Evolutionary conservation across 805 yeast species (phyloP).

Genomic region (Yarrowia osloensis): DNA sequence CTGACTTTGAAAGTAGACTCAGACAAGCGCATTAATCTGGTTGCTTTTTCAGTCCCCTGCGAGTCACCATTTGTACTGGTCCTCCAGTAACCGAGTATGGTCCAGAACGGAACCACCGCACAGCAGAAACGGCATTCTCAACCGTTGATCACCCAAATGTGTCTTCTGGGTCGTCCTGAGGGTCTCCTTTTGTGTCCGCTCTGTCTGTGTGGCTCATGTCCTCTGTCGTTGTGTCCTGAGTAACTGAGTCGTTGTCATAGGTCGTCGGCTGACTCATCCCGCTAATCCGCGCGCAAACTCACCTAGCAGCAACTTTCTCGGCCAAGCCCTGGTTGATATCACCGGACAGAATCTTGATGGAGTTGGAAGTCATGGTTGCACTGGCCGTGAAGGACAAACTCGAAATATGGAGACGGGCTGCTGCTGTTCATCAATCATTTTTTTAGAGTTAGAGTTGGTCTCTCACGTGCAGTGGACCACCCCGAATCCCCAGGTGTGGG

Average conservation of each 20-base stretch:
- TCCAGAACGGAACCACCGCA: too few species aligned
- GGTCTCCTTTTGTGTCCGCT: not conserved
- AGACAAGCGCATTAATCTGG: too few species aligned
- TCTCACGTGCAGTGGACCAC: conserved; percentile 10
- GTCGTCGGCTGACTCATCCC: not conserved
- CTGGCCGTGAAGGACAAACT: conserved; percentile 27
- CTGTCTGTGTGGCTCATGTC: not conserved
- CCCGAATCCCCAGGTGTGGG: not conserved
- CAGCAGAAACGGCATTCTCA: too few species aligned
- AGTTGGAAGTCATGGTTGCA: conserved; percentile 46
- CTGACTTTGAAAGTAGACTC: too few species aligned
- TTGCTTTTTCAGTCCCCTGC: too few species aligned
- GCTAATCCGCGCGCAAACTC: not conserved
- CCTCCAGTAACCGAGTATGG: too few species aligned
- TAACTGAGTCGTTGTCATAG: not conserved
- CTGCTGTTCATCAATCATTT: conserved; percentile 19
- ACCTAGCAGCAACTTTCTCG: conserved; percentile 62
- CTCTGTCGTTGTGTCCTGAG: not conserved
- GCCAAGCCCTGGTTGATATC: conserved; percentile 74
- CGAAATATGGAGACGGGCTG: conserved; percentile 9
- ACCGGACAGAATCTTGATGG: conserved; percentile 60
- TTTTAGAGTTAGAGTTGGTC: conserved; percentile 25
- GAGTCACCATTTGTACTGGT: too few species aligned
- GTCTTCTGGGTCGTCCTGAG: not conserved
- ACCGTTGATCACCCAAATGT: too few species aligned